A percentile compares a stretch with the other conserved stretches of the same genome.
Conservation (phyloP, 2,329 filamentous ascomycete species). For the Penicillium sp. region DNA sequence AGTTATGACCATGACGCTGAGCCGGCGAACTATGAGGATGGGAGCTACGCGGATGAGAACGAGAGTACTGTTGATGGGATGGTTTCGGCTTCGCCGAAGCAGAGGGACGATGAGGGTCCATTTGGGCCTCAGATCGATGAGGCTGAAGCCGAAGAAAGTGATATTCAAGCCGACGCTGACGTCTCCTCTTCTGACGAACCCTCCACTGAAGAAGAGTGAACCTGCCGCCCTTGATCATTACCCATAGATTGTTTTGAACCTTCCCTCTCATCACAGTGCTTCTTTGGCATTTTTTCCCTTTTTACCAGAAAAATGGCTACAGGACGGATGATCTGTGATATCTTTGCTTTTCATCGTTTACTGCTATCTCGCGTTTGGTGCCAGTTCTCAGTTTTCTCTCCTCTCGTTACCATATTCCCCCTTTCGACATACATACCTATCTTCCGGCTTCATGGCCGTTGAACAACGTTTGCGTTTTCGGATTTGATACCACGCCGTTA, state of each 20-base stretch:
- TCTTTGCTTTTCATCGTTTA: slow-evolving; percentile 2
- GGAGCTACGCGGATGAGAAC: slow-evolving; percentile 49
- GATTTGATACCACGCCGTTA: slow-evolving; percentile 29
- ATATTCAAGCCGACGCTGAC: neutral
- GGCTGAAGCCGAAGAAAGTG: slow-evolving; percentile 1
- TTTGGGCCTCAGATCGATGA: slow-evolving; percentile 32
- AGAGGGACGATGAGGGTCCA: slow-evolving; percentile 27
- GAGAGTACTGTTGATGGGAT: slow-evolving; percentile 47
- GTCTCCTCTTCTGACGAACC: slow-evolving; percentile 6
- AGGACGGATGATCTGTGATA: neutral
- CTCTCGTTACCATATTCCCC: slow-evolving; percentile 11
- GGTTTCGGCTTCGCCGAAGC: slow-evolving; percentile 35
- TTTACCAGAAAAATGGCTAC: neutral
- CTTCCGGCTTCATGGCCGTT: slow-evolving; percentile 17
- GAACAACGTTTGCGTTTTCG: slow-evolving; percentile 22
- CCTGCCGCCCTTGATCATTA: neutral
- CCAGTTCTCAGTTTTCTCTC: neutral
- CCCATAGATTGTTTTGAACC: slow-evolving; percentile 6
- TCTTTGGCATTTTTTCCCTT: slow-evolving; percentile 1
- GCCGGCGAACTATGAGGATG: slow-evolving; percentile 47
- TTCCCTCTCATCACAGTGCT: neutral
- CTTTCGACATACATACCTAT: slow-evolving; percentile 16
- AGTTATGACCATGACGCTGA: slow-evolving; percentile 62
- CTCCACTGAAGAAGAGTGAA: slow-evolving; percentile 10
- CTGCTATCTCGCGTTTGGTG: neutral